A percentile compares a stretch with the other conserved stretches of the same genome.
Evolutionary conservation across 73 alveolate species (phyloP).

Genomic region (Paramecium sexaurelia): DNA sequence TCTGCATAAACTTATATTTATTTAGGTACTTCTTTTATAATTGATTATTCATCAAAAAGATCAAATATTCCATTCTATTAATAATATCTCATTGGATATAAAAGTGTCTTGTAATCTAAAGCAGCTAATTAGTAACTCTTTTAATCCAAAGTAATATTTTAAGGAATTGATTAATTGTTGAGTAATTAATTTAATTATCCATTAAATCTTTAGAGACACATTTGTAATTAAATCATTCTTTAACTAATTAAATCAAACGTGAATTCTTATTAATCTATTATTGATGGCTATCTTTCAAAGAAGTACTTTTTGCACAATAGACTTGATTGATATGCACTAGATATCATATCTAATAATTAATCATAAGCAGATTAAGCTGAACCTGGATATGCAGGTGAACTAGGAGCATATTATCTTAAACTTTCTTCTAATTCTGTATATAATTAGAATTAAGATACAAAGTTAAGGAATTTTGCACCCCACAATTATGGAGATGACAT

Average conservation of each 20-base stretch:
- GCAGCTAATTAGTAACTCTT: background rate
- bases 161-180: background rate
- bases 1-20: background rate
- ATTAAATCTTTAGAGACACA: constrained; percentile 6
- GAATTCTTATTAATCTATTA: background rate
- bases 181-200: background rate
- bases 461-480: constrained; percentile 12
- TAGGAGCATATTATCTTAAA: background rate
- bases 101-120: constrained; percentile 1
- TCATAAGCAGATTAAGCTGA: background rate
- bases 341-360: background rate
- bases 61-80: background rate
- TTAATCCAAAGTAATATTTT: background rate
- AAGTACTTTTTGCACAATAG: background rate
- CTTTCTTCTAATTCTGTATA: constrained; percentile 35
- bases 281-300: background rate
- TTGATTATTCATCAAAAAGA: constrained; percentile 5
- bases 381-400: background rate
- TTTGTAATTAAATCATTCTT: background rate
- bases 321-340: background rate
- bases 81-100: constrained; percentile 12
- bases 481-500: constrained; percentile 35
- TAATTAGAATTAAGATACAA: constrained; percentile 10
- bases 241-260: background rate
- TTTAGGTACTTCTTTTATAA: constrained; percentile 40